Percentiles rank a stretch among this genome's conserved stretches.
These are phyloP conservation scores for Ilyonectria robusta DNA, from an alignment of 2,329 filamentous ascomycete species.

Conservation along the genomic window DNA sequence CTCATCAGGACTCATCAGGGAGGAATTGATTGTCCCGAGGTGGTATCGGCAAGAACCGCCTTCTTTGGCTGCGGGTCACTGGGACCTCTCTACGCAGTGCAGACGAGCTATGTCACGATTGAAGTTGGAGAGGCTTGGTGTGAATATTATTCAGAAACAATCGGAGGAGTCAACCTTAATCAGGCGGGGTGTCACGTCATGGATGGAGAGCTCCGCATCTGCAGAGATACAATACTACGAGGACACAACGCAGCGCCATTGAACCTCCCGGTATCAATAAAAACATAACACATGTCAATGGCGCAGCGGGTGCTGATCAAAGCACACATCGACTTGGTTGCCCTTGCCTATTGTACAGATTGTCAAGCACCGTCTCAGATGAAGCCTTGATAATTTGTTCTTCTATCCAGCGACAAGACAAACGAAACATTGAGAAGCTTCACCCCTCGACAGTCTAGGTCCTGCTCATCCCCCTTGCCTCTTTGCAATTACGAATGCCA, in stretches of 20 bases:
- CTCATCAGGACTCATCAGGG: conserved; percentile 11
- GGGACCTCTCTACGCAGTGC: background rate
- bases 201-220: conserved; percentile 1
- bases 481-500: conserved; percentile 19
- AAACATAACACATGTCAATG: conserved; percentile 17
- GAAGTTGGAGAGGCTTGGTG: background rate
- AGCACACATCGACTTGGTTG: conserved; percentile 44
- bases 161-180: background rate
- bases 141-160: background rate
- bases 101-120: no score
- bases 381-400: conserved; percentile 44
- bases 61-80: background rate
- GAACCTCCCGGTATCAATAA: background rate
- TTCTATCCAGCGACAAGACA: conserved; percentile 44
- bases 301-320: conserved; percentile 25
- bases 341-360: conserved; percentile 49
- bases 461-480: conserved; percentile 25
- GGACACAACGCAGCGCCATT: background rate
- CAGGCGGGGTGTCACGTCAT: background rate
- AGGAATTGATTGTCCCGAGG: background rate
- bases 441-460: conserved; percentile 32
- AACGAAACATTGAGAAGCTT: conserved; percentile 43
- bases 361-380: conserved; percentile 43
- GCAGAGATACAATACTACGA: background rate
- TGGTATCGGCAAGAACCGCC: background rate